Base-by-base conservation (phyloP, 1,139 yeast genomes). In the Protomyces arabidopsidicola region DNA sequence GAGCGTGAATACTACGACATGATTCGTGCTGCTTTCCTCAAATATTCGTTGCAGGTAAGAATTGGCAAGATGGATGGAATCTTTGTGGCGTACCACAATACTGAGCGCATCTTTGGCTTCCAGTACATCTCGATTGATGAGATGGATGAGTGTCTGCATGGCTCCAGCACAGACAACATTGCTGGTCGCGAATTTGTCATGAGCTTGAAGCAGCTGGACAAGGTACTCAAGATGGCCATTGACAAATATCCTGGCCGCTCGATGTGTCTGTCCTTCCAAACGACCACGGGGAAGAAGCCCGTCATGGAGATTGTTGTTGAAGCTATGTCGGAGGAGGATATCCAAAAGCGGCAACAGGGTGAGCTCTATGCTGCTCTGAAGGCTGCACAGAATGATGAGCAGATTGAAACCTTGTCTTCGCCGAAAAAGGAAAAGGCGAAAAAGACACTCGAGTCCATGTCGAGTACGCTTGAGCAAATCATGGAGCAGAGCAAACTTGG, bases 21-120 rank as follows among this genome's bases (percentile, higher is more conserved):
- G 69, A 82, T 87, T 14, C 77, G 88, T 65, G 83, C 93, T 1
- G 87, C 95, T 0, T 75, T 93, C 75, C 77, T 93, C 70, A 93
- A 93, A 74, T 93, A 91, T 72, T 82, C 89, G 12, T 79, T 91
- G 68, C 98, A 93, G 73, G 98, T 97, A 0, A 80, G 97, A 67
- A 88, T 93, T 56, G 98, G 98, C 1, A 85, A 88, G 70, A 93
- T 93, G 98, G 97, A 91, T 74, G 98, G 98, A 5, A 90, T 93
- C 3, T 90, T 88, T 69, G 79, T 93, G 27, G 97, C 97, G 0
- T 93, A 87, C 73, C 98, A 93, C 75, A 93, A 90, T 72, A 81
- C 90, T 63, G 81, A 83, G 52, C 79, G 85, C 54, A 83, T 91
- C 71, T 88, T 93, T 74, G 98, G 98, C 2, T 93, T 90, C 75